A percentile compares a stretch with the other conserved stretches of the same genome.
Evolutionary conservation across 192 early-diverging fungal genomes (phyloP).

Genomic region (Geosiphon pyriformis): DNA sequence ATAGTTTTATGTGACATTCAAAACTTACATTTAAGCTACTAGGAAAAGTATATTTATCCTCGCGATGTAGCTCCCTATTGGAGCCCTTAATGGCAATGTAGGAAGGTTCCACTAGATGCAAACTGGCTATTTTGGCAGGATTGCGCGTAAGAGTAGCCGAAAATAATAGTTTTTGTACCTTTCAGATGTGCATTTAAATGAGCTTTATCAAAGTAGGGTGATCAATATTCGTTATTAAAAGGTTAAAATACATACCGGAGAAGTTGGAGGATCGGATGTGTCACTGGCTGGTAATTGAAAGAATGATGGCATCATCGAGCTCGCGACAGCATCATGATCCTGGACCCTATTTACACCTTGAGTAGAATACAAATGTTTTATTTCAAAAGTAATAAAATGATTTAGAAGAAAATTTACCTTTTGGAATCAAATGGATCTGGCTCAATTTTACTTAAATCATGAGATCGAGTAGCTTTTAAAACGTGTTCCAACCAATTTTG

Average conservation of each 20-base stretch:
- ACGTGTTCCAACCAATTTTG: conserved; percentile 86
- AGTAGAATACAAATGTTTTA: too few species aligned
- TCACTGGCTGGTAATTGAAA: conserved; percentile 7
- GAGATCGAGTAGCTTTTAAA: conserved; percentile 49
- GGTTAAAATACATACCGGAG: neutral
- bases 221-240: neutral
- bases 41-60: conserved; percentile 48
- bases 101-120: conserved; percentile 73
- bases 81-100: conserved; percentile 71
- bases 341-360: too few species aligned
- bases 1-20: too few species aligned
- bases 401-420: conserved; percentile 23
- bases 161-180: conserved; percentile 91
- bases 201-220: neutral
- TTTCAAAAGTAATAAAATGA: too few species aligned
- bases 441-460: neutral
- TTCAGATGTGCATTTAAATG: neutral
- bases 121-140: conserved; percentile 83
- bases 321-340: too few species aligned
- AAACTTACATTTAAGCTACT: conserved; percentile 44
- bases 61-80: conserved; percentile 28
- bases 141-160: conserved; percentile 93
- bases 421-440: conserved; percentile 16
- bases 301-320: neutral
- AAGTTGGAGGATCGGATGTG: conserved; percentile 25